phyloP scores from a whole-genome alignment of 192 early-diverging fungal species.

The Coemansia sp. region DNA sequence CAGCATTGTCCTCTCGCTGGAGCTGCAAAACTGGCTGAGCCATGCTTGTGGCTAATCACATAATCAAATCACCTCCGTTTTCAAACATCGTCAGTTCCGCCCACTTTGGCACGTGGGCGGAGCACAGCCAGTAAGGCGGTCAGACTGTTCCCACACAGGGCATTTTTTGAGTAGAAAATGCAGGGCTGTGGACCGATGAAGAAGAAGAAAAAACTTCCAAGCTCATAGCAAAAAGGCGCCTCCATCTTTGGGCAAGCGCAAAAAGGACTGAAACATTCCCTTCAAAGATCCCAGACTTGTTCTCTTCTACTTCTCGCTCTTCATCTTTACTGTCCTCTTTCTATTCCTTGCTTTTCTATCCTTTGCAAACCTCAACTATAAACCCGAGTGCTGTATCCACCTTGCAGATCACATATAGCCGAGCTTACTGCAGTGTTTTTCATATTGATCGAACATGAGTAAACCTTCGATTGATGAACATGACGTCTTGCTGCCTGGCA shows the following conservation, averaged over 20 bases:
- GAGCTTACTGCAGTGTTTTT: background rate
- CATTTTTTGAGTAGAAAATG: background rate
- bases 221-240: background rate
- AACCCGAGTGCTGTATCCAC: background rate
- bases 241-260: background rate
- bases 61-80: background rate
- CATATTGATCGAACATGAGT: background rate
- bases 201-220: background rate
- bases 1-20: background rate
- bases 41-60: background rate
- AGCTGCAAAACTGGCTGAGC: background rate
- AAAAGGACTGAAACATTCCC: background rate
- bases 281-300: background rate
- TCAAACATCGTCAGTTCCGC: background rate
- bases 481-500: background rate
- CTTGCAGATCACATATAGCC: background rate
- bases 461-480: background rate
- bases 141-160: background rate
- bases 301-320: background rate
- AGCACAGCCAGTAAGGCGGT: background rate
- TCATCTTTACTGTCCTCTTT: background rate
- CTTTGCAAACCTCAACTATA: background rate
- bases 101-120: slow-evolving; percentile 3
- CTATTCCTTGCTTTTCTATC: background rate
- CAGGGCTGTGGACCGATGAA: background rate